phyloP scores from a whole-genome alignment of 2,329 filamentous ascomycete species.

The Cladobotryum mycophilum region DNA sequence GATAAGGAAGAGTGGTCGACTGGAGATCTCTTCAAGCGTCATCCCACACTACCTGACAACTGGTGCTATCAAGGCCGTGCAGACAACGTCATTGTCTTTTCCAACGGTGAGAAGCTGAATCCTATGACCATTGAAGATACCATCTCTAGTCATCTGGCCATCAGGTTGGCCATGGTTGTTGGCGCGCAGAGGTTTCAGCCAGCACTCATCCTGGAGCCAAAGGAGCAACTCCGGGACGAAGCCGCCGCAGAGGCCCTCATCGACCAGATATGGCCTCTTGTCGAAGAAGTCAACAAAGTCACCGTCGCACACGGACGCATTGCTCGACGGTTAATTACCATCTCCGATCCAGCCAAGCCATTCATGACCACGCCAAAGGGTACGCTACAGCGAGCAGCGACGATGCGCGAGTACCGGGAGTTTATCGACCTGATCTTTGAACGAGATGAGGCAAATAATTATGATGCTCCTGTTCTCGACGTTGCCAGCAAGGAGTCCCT shows the following conservation, averaged over 20 bases:
- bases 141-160: slow-evolving; percentile 21
- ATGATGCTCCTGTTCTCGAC: slow-evolving; percentile 15
- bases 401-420: slow-evolving; percentile 34
- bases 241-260: slow-evolving; percentile 26
- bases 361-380: slow-evolving; percentile 41
- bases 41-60: slow-evolving; percentile 25
- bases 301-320: slow-evolving; percentile 43
- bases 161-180: slow-evolving; percentile 31
- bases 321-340: slow-evolving; percentile 29
- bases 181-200: slow-evolving; percentile 42
- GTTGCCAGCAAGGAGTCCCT: slow-evolving; percentile 17
- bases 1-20: slow-evolving; percentile 30
- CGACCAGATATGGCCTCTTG: slow-evolving; percentile 36
- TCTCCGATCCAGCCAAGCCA: slow-evolving; percentile 36
- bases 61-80: slow-evolving; percentile 32
- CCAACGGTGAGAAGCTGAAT: slow-evolving; percentile 37
- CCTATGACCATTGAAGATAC: slow-evolving; percentile 30
- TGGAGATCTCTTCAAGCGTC: slow-evolving; percentile 30
- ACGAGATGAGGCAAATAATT: slow-evolving; percentile 16
- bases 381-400: slow-evolving; percentile 34
- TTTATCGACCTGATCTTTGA: slow-evolving; percentile 39
- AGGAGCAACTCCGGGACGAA: slow-evolving; percentile 19
- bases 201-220: slow-evolving; percentile 41
- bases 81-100: slow-evolving; percentile 36
- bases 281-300: slow-evolving; percentile 36